Evolutionary conservation across 208 protist species (phyloP), one percentile per base, ranked within the genome.

Genomic region (Acanthamoeba sp.): DNA sequence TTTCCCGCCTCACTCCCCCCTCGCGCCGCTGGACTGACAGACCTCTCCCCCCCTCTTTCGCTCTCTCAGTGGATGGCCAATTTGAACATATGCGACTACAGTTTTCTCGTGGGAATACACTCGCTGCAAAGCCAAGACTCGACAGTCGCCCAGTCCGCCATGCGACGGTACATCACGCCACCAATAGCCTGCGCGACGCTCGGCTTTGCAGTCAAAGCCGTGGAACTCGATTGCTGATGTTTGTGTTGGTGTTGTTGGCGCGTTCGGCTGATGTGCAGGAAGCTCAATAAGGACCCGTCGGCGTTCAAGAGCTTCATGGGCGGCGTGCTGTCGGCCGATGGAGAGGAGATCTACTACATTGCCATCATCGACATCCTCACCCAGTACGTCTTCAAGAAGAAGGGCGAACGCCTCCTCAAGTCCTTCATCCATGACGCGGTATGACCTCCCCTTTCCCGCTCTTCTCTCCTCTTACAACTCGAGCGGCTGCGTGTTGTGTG

Each of bases 371-470:
- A 93, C 52, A 93, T 84, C 40, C 71, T 93, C 66, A 84, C 66
- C 69, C 90, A 93, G 66, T 93, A 93, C 38, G 40, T 66, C n/a
- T 84, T 57, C 62, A 93, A 93, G 90, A 93, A 93, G 71, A 93
- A 93, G 71, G 90, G 90, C 38, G 90, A 93, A n/a, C 59, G 90
- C 38, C n/a, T 93, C 4, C 90, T 93, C 38, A 93, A 93, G 69
- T 93, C 90, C 24, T 48, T 93, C 16, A 42, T 93, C 32, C 90
- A 93, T 45, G 90, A 93, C 42, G 66, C 90, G 5, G 90, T 93
- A 93, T 32, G 50, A 80, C n/a, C 80, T 88, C 80, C 27, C 45
- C 42, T n/a, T 88, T 42, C 22, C 45, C 16, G 16, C 32, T n/a
- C 32, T 32, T 91, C 80, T 2, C 80, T 10, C 85, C 50, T 42